Evolutionary conservation across 768 basidiomycete genomes (phyloP).

Genomic region (Termitomyces sp.): DNA sequence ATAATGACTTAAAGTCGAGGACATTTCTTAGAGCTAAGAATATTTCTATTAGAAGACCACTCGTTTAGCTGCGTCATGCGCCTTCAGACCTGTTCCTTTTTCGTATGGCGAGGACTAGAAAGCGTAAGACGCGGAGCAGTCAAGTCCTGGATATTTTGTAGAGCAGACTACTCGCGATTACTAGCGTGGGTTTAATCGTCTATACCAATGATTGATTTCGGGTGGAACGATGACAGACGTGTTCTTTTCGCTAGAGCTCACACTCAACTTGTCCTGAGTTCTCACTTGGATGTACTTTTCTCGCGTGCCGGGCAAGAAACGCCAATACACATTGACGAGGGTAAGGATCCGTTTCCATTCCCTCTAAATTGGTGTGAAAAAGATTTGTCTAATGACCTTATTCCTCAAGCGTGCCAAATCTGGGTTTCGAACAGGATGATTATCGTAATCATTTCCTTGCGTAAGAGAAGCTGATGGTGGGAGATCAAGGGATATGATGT

Average conservation of each 20-base stretch:
- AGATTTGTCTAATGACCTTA: neutral
- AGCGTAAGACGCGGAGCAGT: too few species aligned
- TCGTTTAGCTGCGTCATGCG: too few species aligned
- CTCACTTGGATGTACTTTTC: slow-evolving; percentile 62
- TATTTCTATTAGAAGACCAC: too few species aligned
- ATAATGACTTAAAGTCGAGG: too few species aligned
- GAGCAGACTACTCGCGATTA: too few species aligned
- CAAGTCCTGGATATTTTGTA: too few species aligned
- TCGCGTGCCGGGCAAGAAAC: slow-evolving; percentile 50
- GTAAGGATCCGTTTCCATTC: slow-evolving; percentile 14
- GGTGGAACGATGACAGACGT: too few species aligned
- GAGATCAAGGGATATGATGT: slow-evolving; percentile 28
- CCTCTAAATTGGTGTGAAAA: neutral
- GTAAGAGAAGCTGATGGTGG: slow-evolving; percentile 42
- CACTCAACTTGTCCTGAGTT: slow-evolving; percentile 27
- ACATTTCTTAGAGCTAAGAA: too few species aligned
- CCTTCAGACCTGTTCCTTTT: too few species aligned
- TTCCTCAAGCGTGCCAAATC: slow-evolving; percentile 20
- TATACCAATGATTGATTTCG: too few species aligned
- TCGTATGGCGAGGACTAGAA: too few species aligned
- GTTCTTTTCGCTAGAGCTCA: neutral
- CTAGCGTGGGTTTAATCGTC: too few species aligned
- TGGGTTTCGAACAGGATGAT: slow-evolving; percentile 41
- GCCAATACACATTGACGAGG: slow-evolving; percentile 52
- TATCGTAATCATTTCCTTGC: slow-evolving; percentile 52